Evolutionary conservation across 805 yeast genomes (phyloP).

Genomic region (Wickerhamiella siamensis): DNA sequence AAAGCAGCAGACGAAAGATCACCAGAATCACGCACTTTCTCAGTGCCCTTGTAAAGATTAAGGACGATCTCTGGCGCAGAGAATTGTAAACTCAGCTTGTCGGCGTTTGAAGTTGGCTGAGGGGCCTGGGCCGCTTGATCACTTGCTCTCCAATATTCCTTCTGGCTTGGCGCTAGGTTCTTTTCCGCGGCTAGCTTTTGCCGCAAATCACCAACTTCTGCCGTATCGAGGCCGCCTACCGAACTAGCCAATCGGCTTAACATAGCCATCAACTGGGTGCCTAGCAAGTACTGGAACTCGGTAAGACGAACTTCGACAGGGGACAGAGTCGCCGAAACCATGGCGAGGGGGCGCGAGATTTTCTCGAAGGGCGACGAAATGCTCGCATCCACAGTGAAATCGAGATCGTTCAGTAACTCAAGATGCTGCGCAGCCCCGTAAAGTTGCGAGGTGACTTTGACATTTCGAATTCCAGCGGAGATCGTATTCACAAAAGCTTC

Average conservation of each 20-base stretch:
- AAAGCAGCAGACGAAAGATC: slow-evolving; percentile 24
- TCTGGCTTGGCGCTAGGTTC: slow-evolving; percentile 9
- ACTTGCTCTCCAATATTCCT: slow-evolving; percentile 6
- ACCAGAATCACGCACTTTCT: slow-evolving; percentile 24
- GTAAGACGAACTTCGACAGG: slow-evolving; percentile 53
- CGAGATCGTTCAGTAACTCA: slow-evolving; percentile 30
- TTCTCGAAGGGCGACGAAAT: slow-evolving; percentile 8
- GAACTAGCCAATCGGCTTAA: slow-evolving; percentile 40
- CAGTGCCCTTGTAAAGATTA: slow-evolving; percentile 43
- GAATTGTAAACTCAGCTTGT: slow-evolving; percentile 36
- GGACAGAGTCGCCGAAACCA: slow-evolving; percentile 42
- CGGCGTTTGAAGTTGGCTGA: slow-evolving; percentile 10
- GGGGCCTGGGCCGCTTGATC: slow-evolving; percentile 4
- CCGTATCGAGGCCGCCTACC: slow-evolving; percentile 38
- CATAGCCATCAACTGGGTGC: slow-evolving; percentile 41
- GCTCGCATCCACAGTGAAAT: slow-evolving; percentile 6
- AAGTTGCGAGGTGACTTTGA: slow-evolving; percentile 51
- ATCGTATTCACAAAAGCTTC: slow-evolving; percentile 34
- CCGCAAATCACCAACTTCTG: slow-evolving; percentile 22
- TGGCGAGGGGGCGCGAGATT: slow-evolving; percentile 32
- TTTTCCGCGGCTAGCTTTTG: slow-evolving; percentile 14
- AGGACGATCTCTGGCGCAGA: slow-evolving; percentile 44
- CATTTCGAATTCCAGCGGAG: slow-evolving; percentile 55
- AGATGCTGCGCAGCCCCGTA: slow-evolving; percentile 36
- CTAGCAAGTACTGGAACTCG: slow-evolving; percentile 51